phyloP scores from a whole-genome alignment of 2,329 filamentous ascomycete genomes.

The Diplocarpon rosae region DNA sequence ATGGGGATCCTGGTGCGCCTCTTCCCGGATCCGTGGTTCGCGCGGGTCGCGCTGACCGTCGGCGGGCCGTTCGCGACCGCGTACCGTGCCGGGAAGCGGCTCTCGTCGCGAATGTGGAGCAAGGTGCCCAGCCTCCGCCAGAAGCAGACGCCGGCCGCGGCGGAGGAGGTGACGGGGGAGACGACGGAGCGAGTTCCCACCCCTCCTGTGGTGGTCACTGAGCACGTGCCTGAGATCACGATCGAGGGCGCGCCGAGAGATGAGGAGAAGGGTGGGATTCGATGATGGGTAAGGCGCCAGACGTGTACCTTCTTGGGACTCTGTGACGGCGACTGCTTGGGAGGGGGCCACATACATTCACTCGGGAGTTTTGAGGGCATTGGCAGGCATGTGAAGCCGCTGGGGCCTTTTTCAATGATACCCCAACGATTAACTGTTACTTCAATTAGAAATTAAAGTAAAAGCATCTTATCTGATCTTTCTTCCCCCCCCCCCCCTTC shows the following conservation, averaged over 20 bases:
- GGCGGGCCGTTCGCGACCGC: constrained; percentile 1
- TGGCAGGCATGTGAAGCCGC: too few relatives aligned
- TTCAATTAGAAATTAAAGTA: too few relatives aligned
- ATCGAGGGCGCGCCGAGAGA: constrained; percentile 3
- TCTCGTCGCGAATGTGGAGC: constrained; percentile 1
- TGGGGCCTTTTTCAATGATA: too few relatives aligned
- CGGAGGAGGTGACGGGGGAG: neutral
- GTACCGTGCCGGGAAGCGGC: constrained; percentile 1
- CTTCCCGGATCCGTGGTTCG: constrained; percentile 4
- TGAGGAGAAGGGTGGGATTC: constrained; percentile 1
- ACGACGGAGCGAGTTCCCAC: neutral
- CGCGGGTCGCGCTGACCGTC: neutral
- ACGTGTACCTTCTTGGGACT: too few relatives aligned
- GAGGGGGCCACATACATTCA: too few relatives aligned
- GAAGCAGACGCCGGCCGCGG: neutral
- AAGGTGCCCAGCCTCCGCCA: constrained; percentile 1
- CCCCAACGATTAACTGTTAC: too few relatives aligned
- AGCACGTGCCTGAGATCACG: constrained; percentile 3
- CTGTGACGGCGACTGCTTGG: too few relatives aligned
- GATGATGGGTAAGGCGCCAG: neutral
- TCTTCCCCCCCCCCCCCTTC: too few relatives aligned
- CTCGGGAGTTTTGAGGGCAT: too few relatives aligned
- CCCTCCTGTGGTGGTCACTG: constrained; percentile 2
- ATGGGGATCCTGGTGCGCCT: constrained; percentile 39
- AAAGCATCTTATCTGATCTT: too few relatives aligned